Conservation (phyloP, 768 basidiomycete species). For the Clathrus columnatus region DNA sequence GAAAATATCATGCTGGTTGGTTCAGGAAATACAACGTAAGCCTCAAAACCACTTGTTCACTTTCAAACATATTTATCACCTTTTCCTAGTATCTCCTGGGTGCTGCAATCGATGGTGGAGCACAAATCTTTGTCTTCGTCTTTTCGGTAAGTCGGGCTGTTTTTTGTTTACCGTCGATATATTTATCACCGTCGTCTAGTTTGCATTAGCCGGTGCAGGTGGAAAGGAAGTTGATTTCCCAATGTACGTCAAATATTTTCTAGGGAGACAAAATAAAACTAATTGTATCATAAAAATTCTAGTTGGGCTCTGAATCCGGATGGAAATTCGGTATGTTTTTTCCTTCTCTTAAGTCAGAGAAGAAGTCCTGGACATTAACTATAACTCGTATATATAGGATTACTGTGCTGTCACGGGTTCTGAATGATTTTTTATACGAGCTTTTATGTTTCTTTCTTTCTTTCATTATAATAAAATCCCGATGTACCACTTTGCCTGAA, state of each 20-base stretch:
- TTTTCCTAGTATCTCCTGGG: slow-evolving; percentile 60
- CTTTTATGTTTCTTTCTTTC: not conserved
- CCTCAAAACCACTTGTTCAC: not conserved
- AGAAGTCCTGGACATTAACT: not conserved
- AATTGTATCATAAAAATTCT: not conserved
- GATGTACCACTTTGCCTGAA: no score
- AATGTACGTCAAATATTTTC: not conserved
- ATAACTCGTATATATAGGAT: not conserved
- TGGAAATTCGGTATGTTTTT: not conserved
- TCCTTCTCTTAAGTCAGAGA: not conserved
- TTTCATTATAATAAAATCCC: no score
- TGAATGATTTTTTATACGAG: not conserved
- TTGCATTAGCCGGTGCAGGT: not conserved
- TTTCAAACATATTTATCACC: not conserved
- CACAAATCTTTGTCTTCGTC: slow-evolving; percentile 56
- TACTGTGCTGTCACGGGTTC: not conserved
- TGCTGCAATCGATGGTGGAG: slow-evolving; percentile 56
- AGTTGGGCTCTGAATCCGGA: not conserved
- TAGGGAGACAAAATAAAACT: not conserved
- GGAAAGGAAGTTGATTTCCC: not conserved
- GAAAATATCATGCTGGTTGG: slow-evolving; percentile 52
- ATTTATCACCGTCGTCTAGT: not conserved
- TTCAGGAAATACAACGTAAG: slow-evolving; percentile 33
- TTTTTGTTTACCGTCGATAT: not conserved
- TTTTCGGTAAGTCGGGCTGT: slow-evolving; percentile 26